These are phyloP conservation scores for Talaromyces proteolyticus DNA, from an alignment of 495 filamentous ascomycete genomes.

Conservation along the genomic window DNA sequence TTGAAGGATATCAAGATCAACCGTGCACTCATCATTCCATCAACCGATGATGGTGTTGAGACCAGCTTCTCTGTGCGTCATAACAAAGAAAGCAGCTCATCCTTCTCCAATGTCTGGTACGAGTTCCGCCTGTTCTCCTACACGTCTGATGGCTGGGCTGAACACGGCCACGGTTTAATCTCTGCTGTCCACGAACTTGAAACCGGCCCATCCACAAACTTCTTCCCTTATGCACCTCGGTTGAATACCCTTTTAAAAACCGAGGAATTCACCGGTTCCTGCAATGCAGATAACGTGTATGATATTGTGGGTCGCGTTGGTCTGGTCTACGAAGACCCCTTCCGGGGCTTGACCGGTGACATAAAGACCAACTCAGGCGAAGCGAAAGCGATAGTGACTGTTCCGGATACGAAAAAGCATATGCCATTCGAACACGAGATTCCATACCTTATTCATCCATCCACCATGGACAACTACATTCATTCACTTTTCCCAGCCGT, in stretches of 20 bases:
- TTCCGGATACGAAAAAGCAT: constrained; percentile 35
- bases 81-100: constrained; percentile 14
- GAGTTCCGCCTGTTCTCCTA: constrained; percentile 36
- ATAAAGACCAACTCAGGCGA: neutral
- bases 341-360: neutral
- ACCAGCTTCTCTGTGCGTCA: constrained; percentile 20
- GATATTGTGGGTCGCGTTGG: neutral
- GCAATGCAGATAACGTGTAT: neutral
- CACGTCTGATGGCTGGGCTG: constrained; percentile 28
- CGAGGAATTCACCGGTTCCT: neutral
- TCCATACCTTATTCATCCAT: constrained; percentile 36
- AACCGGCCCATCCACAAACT: neutral
- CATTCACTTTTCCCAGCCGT: constrained; percentile 21
- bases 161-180: constrained; percentile 35
- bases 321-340: neutral
- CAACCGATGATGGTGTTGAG: constrained; percentile 23
- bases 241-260: neutral
- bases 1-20: constrained; percentile 32
- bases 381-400: constrained; percentile 1
- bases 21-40: constrained; percentile 32
- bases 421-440: constrained; percentile 45
- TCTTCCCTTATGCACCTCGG: neutral
- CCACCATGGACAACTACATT: constrained; percentile 36
- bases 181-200: constrained; percentile 7
- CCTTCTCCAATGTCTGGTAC: constrained; percentile 29